Conservation (phyloP, 257 asterid genomes). For the Solanum tarijense region DNA sequence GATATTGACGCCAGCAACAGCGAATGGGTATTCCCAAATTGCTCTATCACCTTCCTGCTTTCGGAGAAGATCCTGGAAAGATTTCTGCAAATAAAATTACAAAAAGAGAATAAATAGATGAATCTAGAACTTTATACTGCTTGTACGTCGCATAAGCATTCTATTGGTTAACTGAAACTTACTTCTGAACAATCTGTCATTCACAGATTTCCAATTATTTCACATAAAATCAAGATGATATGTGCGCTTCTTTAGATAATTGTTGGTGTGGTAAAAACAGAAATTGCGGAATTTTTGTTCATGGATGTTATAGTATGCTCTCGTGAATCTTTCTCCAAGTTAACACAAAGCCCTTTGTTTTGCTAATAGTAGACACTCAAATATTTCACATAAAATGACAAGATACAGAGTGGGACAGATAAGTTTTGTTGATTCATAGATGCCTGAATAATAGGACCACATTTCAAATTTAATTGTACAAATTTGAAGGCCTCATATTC, state of each 20-base stretch:
- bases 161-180: neutral
- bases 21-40: conserved; percentile 97
- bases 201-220: neutral
- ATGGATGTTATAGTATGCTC: neutral
- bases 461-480: neutral
- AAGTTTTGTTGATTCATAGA: neutral
- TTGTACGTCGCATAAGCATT: neutral
- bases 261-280: neutral
- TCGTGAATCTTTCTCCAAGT: neutral
- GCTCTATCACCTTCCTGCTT: conserved; percentile 96
- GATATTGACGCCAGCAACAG: conserved; percentile 98
- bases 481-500: neutral
- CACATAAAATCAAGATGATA: neutral
- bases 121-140: neutral
- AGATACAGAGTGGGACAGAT: neutral
- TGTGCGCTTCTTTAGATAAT: neutral
- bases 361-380: neutral
- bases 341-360: neutral
- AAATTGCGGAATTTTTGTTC: neutral
- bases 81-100: conserved; percentile 45
- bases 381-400: neutral
- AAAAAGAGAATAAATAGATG: conserved; percentile 1
- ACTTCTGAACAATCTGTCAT: neutral
- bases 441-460: neutral
- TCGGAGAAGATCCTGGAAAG: conserved; percentile 93